Evolutionary conservation across 2,329 filamentous ascomycete genomes (phyloP).

Genomic region (Aspergillus fumigatiaffinis): DNA sequence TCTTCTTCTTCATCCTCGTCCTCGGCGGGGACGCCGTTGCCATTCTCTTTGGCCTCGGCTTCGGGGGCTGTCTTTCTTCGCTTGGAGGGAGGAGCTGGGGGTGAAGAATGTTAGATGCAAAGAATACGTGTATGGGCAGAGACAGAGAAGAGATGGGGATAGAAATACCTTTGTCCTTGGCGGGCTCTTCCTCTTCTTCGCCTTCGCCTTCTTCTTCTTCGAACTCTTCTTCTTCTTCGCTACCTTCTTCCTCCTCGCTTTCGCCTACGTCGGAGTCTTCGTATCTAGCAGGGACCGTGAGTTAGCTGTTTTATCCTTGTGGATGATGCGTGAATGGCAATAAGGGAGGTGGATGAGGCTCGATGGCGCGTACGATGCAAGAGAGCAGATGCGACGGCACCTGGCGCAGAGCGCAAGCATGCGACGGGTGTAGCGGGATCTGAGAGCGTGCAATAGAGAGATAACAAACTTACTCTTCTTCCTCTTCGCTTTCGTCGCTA

Average conservation of each 20-base stretch:
- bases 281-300: constrained; percentile 25
- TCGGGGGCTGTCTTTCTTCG: constrained; percentile 30
- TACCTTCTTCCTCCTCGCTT: constrained; percentile 18
- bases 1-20: constrained; percentile 14
- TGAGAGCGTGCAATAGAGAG: constrained; percentile 1
- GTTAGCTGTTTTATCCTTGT: background rate
- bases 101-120: background rate
- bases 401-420: background rate
- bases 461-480: constrained; percentile 45
- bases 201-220: constrained; percentile 28
- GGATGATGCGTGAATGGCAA: background rate
- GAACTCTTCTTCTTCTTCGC: constrained; percentile 22
- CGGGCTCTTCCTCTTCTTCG: constrained; percentile 23
- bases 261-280: constrained; percentile 28
- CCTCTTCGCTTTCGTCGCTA: constrained; percentile 48
- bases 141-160: background rate
- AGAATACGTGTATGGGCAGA: background rate
- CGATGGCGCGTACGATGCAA: background rate
- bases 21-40: constrained; percentile 13
- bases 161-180: constrained; percentile 18
- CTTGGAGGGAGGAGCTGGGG: constrained; percentile 21
- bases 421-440: background rate
- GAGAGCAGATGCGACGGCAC: background rate
- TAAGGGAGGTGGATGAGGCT: background rate
- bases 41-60: constrained; percentile 15